Evolutionary conservation across 805 yeast species (phyloP), one percentile per base, ranked within the genome.

Genomic region (Candida railenensis): DNA sequence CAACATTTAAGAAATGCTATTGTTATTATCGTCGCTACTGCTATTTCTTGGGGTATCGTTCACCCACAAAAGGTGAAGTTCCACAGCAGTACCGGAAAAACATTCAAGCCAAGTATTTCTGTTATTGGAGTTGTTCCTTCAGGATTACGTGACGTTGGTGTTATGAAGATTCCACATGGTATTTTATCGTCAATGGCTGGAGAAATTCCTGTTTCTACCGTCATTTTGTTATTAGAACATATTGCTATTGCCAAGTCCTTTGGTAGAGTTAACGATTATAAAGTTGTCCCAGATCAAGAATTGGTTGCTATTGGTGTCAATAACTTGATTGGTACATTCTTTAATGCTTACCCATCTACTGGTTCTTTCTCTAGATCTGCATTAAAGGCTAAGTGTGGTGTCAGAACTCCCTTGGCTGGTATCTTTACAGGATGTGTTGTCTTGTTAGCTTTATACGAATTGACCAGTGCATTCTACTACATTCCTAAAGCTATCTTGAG

Each of bases 281-380:
- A 88, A 57, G 85, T 91, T 57, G 80, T 84, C 49, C 96, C 97
- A 42, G 92, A 91, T 68, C 97, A 91, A 74, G 97, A 91, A 66
- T 78, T 91, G 46, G 79, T 91, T 59, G 97, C 97, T 37, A 91
- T 91, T 66, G 97, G 97, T 59, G 87, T 86, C 40, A 85, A 94
- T 45, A 91, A 91, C 68, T 76, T 91, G 63, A 76, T 91, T 55
- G 97, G 97, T 55, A 89, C 96, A 18, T 89, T 90, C 62, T 91
- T 91, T 79, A 78, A 81, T 59, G 96, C 97, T 5, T 91, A 91
- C 65, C 97, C 97, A 7, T 90, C 96, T 5, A 91, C 97, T 3
- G 97, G 97, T 40, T 91, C 97, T 1, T 91, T 91, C 66, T 87
- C 96, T 16, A 84, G 97, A 73, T 87, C 96, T 39, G 97, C 97